Base-by-base conservation (phyloP, 345 rosid species). In the Jatropha curcas region DNA sequence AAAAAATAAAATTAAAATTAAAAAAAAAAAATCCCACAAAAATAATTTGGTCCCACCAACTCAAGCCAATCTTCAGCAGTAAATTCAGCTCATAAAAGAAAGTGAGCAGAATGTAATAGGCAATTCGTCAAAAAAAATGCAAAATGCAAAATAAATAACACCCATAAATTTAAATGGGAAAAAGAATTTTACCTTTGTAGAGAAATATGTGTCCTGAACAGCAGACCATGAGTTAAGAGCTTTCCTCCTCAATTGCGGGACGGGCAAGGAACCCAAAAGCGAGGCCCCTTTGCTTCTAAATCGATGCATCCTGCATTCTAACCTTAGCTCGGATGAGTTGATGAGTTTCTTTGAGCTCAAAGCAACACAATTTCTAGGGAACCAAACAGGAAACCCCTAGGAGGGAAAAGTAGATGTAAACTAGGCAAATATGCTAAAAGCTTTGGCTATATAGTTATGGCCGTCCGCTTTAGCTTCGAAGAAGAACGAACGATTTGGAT, bases 151-250 rank as follows among this genome's bases (percentile, higher is more conserved):
- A 19, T 51, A 22, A 35, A 6, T 12, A 2, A 64, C 28, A 27
- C 3, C 63, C 39, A 60, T 30, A 4, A 31, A 60, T 41, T 31
- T 31, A 19, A 60, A 17, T 7, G 11, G 27, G 34, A 22, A 43
- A 24, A 12, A 57, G 0, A 28, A 8, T 2, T 5, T 30, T 57
- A 86, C 98, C 91, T 88, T 94, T 74, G 97, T 87, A 55, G 98
- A 90, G 76, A 85, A 82, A 81, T 69, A 92, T 2, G 97, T 88
- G 72, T 95, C 98, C 50, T 92, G 94, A 60, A 91, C 78, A 59
- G 98, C 93, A 66, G 80, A 86, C 89, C 87, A 79, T 68, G 98
- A 88, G 74, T 87, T 89, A 39, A 78, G 80, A 77, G 89, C 88
- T 77, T 88, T 91, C 82, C 72, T 84, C 92, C 85, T 95, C 69